Percentiles rank a stretch among this genome's conserved stretches.
Evolutionary conservation across 306 rosid genomes (phyloP).

Genomic region (Biancaea sappan): DNA sequence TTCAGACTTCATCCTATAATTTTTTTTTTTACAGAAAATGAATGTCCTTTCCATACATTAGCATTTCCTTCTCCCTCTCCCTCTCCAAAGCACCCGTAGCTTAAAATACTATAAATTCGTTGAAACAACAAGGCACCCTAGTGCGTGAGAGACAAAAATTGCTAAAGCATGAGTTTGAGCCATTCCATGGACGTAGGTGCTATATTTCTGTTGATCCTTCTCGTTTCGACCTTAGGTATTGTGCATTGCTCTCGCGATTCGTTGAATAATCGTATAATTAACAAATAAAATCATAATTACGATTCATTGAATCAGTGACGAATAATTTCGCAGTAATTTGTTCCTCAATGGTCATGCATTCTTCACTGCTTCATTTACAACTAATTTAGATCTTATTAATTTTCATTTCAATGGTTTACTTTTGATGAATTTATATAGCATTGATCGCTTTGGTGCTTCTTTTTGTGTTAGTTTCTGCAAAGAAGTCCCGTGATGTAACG

Average conservation of each 20-base stretch:
- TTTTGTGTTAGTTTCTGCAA: slow-evolving; percentile 57
- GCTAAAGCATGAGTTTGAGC: slow-evolving; percentile 18
- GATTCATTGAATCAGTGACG: background rate
- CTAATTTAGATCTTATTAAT: background rate
- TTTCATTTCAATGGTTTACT: background rate
- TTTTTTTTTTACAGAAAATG: too few species aligned
- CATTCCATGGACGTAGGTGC: slow-evolving; percentile 20
- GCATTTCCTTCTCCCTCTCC: too few species aligned
- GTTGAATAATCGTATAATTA: background rate
- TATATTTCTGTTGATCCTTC: slow-evolving; percentile 30
- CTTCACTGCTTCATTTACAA: background rate
- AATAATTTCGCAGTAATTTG: background rate
- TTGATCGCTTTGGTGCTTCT: background rate
- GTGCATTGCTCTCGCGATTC: background rate
- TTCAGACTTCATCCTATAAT: too few species aligned
- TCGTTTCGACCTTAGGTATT: slow-evolving; percentile 35
- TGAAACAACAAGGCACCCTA: background rate
- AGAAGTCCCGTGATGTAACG: slow-evolving; percentile 62
- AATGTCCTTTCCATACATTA: too few species aligned
- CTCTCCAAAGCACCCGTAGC: too few species aligned
- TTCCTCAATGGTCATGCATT: background rate
- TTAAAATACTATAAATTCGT: too few species aligned
- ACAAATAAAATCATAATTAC: background rate
- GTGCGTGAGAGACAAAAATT: background rate
- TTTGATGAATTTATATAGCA: background rate